phyloP scores from a whole-genome alignment of 805 yeast genomes.

The Candida cerambycidarum region DNA sequence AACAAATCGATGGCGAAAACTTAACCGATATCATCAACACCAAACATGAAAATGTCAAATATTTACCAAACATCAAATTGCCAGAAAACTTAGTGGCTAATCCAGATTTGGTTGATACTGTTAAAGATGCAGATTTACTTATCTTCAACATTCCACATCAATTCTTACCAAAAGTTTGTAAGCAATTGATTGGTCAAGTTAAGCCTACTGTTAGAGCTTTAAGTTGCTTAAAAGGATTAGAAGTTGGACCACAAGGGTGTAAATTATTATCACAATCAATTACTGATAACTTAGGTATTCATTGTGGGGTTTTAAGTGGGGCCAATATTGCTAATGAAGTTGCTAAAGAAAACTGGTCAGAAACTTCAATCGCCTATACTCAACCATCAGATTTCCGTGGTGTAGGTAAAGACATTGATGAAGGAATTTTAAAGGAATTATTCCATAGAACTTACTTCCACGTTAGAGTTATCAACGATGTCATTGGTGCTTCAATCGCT shows the following conservation, averaged over 20 bases:
- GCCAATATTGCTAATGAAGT: constrained; percentile 98
- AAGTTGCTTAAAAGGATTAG: constrained; percentile 94
- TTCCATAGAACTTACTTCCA: constrained; percentile 99
- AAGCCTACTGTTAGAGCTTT: constrained; percentile 76
- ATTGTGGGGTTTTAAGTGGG: constrained; percentile 96
- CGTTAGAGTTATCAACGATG: constrained; percentile 87
- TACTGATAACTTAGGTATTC: constrained; percentile 75
- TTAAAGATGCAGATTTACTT: constrained; percentile 77
- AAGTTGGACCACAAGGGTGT: constrained; percentile 82
- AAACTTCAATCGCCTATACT: constrained; percentile 92
- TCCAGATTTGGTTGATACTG: constrained; percentile 78
- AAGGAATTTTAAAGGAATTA: constrained; percentile 66
- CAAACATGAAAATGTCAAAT: constrained; percentile 90
- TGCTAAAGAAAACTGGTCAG: constrained; percentile 94
- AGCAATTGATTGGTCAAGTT: constrained; percentile 75
- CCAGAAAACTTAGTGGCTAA: constrained; percentile 87
- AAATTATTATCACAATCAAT: constrained; percentile 78
- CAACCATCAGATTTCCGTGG: constrained; percentile 69
- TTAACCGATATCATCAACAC: constrained; percentile 89
- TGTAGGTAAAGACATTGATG: constrained; percentile 70
- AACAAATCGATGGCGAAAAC: constrained; percentile 70
- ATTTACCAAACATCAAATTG: constrained; percentile 82
- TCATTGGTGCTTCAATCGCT: constrained; percentile 93
- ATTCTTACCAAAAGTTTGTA: constrained; percentile 75
- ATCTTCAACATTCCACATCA: constrained; percentile 98